Conservation (phyloP, 441 rosid species). For the Euphorbia schlechtendalii region DNA sequence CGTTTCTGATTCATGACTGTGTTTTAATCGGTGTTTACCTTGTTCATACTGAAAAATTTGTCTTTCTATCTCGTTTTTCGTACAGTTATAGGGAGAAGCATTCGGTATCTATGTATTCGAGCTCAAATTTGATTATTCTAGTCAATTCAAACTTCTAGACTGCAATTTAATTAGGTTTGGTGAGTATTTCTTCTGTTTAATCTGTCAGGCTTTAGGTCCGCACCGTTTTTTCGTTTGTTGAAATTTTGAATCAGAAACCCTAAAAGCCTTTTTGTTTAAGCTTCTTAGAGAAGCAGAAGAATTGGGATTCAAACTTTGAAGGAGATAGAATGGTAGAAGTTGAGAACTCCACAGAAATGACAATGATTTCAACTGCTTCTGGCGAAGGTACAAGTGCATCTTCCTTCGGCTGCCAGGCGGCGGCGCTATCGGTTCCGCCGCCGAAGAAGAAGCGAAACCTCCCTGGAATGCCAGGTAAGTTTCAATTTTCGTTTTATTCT, state of each 20-base stretch:
- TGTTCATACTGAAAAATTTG: slow-evolving; percentile 6
- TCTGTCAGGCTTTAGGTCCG: slow-evolving; percentile 2
- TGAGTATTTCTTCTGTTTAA: background rate
- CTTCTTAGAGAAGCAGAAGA: background rate
- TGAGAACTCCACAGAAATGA: slow-evolving; percentile 33
- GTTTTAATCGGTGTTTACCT: slow-evolving; percentile 19
- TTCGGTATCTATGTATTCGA: background rate
- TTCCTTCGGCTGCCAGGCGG: slow-evolving; percentile 24
- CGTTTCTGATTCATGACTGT: slow-evolving; percentile 19
- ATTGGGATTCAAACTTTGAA: background rate
- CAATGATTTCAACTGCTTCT: slow-evolving; percentile 31
- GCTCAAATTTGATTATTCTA: background rate
- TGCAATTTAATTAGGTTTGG: slow-evolving; percentile 1
- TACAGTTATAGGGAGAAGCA: background rate
- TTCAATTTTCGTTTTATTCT: background rate
- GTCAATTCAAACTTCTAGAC: background rate
- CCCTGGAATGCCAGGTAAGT: slow-evolving; percentile 69
- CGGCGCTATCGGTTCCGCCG: slow-evolving; percentile 20
- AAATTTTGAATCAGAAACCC: slow-evolving; percentile 15
- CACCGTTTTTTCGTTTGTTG: background rate
- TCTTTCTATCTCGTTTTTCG: background rate
- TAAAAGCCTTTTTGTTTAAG: background rate
- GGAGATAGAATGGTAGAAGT: slow-evolving; percentile 27
- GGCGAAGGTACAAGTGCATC: slow-evolving; percentile 28
- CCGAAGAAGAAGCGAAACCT: slow-evolving; percentile 62